Base-by-base conservation (phyloP, 306 rosid species). In the Purshia tridentata region DNA sequence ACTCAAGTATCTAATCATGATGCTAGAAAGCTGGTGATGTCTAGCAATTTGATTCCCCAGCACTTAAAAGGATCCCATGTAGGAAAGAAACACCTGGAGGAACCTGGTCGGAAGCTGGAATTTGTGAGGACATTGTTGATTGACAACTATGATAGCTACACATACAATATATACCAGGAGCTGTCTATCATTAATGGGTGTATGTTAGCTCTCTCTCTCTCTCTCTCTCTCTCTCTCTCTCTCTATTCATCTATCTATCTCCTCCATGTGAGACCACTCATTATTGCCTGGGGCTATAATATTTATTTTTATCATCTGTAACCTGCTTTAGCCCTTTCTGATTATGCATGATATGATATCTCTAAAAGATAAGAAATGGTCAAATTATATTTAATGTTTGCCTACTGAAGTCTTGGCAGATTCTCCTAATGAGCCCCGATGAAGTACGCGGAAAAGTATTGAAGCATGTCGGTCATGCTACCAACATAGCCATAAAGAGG, bases 91-190 rank as follows among this genome's bases (percentile, higher is more conserved):
- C 81, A 50, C 65, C 44, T 75, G 1, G 55, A 76, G 52, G 61
- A 73, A 67, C 83, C 81, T 59, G 20, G 59, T 47, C 86, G 72
- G 57, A 91, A 88, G 85, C 74, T 77, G 39, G 89, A 83, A 63
- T 83, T 71, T 67, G 90, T 91, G 77, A 88, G 93, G 83, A 95
- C 99, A 22, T 82, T 94, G 85, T 80, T 94, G 96, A 90, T 95
- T 74, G 99, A 95, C 84, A 95, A 95, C 84, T 91, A 95, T 76
- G 99, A 95, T 65, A 95, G 99, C 72, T 95, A 95, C 85, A 95
- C 99, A 4, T 95, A 95, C 83, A 95, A 95, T 81, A 86, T 95
- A 78, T 95, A 87, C 86, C 99, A 95, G 91, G 97, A 90, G 76
- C 81, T 95, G 63, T 91, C 98, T 71, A 56, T 90, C 73, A 76